phyloP scores from a whole-genome alignment of 2,329 filamentous ascomycete species.

The Penicillium crustosum region DNA sequence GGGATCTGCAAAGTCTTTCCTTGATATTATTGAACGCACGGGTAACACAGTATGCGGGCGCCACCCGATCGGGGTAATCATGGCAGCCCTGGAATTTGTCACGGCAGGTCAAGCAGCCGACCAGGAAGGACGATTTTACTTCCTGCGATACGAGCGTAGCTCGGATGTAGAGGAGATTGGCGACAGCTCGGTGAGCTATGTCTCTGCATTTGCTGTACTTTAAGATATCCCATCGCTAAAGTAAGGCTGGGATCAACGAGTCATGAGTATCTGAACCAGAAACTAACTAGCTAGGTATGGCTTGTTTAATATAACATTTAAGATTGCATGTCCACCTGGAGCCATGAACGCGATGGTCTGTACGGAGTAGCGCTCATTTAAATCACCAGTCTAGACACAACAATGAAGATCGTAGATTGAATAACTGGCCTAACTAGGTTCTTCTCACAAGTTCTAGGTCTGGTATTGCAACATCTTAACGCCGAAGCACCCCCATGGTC shows the following conservation, averaged over 20 bases:
- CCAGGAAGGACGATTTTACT: conserved; percentile 63
- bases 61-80: conserved; percentile 88
- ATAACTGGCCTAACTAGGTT: background rate
- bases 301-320: background rate
- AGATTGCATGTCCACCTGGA: background rate
- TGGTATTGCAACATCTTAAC: background rate
- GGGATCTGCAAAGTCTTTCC: conserved; percentile 69
- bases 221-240: conserved; percentile 36
- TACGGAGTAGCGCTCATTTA: background rate
- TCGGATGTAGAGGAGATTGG: conserved; percentile 64
- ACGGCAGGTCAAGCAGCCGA: conserved; percentile 39
- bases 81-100: conserved; percentile 78
- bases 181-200: conserved; percentile 93
- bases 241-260: background rate
- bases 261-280: background rate
- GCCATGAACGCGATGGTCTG: background rate
- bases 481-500: background rate
- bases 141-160: conserved; percentile 86
- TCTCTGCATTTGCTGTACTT: conserved; percentile 81
- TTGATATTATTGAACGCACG: conserved; percentile 67
- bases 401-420: background rate
- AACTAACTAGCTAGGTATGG: background rate
- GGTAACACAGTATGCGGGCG: conserved; percentile 91
- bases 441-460: background rate
- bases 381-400: background rate